These are phyloP conservation scores for Fusarium metavorans DNA, from an alignment of 2,329 filamentous ascomycete species.

Conservation along the genomic window DNA sequence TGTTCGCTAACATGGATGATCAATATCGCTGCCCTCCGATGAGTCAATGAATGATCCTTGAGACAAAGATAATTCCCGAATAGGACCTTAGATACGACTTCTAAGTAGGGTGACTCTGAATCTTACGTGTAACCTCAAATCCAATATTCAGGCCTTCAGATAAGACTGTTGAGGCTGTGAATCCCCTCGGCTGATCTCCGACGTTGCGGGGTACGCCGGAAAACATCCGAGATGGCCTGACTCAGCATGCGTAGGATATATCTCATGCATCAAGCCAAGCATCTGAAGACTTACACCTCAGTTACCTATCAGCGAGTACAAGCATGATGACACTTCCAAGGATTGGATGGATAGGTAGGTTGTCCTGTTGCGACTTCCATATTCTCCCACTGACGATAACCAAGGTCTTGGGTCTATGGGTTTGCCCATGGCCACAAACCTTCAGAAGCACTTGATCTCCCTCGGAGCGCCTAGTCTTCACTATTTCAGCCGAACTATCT, in stretches of 20 bases:
- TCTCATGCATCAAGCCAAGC: neutral
- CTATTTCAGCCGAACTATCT: conserved; percentile 62
- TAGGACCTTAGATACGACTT: too few species aligned
- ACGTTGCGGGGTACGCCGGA: conserved; percentile 3
- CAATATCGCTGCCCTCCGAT: too few species aligned
- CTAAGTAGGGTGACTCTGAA: neutral
- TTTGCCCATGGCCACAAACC: conserved; percentile 60
- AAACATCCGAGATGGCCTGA: neutral
- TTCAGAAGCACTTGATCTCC: conserved; percentile 56
- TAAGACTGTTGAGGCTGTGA: neutral
- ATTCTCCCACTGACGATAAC: neutral
- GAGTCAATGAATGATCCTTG: neutral
- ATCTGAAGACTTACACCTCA: neutral
- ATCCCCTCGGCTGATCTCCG: neutral
- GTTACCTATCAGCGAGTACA: neutral
- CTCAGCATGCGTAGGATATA: neutral
- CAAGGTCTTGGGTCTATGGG: conserved; percentile 65
- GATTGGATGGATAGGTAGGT: conserved; percentile 31
- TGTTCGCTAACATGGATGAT: too few species aligned
- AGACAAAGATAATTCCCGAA: neutral
- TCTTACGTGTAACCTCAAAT: neutral
- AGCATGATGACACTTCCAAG: conserved; percentile 3
- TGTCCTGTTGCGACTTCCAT: rapidly evolving
- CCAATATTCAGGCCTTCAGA: neutral
- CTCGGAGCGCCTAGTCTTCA: conserved; percentile 43